Evolutionary conservation across 2,329 filamentous ascomycete species (phyloP).

Genomic region (Fusarium tricinctum): DNA sequence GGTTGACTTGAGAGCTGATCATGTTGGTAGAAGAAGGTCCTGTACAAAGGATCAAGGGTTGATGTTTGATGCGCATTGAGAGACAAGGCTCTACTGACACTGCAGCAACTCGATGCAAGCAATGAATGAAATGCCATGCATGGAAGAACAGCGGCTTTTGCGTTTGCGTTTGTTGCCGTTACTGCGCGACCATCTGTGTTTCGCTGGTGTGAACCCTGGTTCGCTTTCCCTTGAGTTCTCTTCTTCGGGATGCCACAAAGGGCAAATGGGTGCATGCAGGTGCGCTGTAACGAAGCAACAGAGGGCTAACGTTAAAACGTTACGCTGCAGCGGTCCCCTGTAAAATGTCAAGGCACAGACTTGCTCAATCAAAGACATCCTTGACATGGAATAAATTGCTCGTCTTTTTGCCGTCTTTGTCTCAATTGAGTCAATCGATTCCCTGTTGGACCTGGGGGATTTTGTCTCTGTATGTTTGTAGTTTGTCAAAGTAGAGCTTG

Average conservation of each 20-base stretch:
- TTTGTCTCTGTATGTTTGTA: slow-evolving; percentile 4
- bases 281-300: slow-evolving; percentile 42
- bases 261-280: slow-evolving; percentile 31
- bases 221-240: not conserved
- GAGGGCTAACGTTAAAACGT: slow-evolving; percentile 42
- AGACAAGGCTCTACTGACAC: not conserved
- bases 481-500: slow-evolving; percentile 14
- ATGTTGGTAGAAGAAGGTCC: too few relatives aligned
- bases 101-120: slow-evolving; percentile 15
- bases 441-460: slow-evolving; percentile 3
- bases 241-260: slow-evolving; percentile 41
- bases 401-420: slow-evolving; percentile 10
- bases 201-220: slow-evolving; percentile 30
- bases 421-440: slow-evolving; percentile 17
- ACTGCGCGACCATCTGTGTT: slow-evolving; percentile 25
- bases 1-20: not conserved
- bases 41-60: not conserved
- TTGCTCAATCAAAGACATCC: slow-evolving; percentile 14
- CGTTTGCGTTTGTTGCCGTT: slow-evolving; percentile 1
- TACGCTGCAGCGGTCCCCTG: slow-evolving; percentile 37
- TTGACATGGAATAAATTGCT: slow-evolving; percentile 3
- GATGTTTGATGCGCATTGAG: not conserved
- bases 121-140: slow-evolving; percentile 19
- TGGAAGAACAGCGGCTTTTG: not conserved
- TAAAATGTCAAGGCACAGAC: slow-evolving; percentile 11